Base-by-base conservation (phyloP, 2,329 filamentous ascomycete species). In the Alternaria sp. region DNA sequence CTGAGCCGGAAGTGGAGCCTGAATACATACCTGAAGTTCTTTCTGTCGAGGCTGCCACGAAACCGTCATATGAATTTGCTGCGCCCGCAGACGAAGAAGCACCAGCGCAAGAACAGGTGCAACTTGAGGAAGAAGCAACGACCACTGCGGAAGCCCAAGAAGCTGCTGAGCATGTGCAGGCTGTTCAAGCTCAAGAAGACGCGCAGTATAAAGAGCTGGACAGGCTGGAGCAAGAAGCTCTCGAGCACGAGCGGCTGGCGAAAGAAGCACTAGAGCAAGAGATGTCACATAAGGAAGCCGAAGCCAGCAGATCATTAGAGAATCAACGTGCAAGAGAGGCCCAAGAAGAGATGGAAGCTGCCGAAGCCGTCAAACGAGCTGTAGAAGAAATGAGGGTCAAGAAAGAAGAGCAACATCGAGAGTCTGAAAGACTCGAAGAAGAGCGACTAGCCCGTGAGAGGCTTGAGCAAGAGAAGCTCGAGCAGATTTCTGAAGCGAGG, bases 401-500 rank as follows among this genome's bases (percentile, higher is more conserved):
- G 22, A 57, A 39, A 26, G 46, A 57, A 26, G 57, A 44, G 9
- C 34, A 18, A 18, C 53, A 36, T 0, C 47, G 46, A 46, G 58
- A 57, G 41, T 41, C 47, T 5, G 58, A 51, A 36, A 52, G 30
- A 47, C 54, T 57, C 20, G 47, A 48, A 38, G 47, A 46, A 38
- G 54, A 57, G 42, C 47, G 48, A 7, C 3, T 36, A 20, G 44
- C 53, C 20, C 49, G 54, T 12, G 61, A 65, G 18, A 41, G 24
- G 38, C n/a, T 47, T n/a, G 62, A 67, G 30, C 42, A 54, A 22
- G 52, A 61, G n/a, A 58, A 52, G 20, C 22, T 62, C 9, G 59
- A 65, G 39, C 57, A 59, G 43, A 30, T 59, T 20, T 42, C 48
- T 11, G 57, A 60, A 44, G 54, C 57, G 18, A 60, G 48, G 53